Evolutionary conservation across 2,329 filamentous ascomycete genomes (phyloP), one percentile per base, ranked within the genome.

Genomic region (Claviceps cyperi): DNA sequence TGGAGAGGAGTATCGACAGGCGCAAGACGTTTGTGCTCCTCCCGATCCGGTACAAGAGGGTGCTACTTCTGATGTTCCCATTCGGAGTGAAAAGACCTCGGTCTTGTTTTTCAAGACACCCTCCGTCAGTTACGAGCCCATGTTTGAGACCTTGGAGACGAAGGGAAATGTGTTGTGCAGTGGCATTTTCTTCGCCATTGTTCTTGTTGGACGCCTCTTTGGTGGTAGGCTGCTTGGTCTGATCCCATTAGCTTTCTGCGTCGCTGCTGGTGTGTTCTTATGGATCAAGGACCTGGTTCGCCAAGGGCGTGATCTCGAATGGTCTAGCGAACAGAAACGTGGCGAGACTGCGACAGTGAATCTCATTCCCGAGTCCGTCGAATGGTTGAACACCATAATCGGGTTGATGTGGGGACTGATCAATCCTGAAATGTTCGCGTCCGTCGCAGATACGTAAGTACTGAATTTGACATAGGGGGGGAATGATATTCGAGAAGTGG

Each of bases 61-160:
- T 22, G 80, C 83, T 36, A 97, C 91, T 0, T 90, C 87, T 24
- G 92, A 97, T 66, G 89, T 97, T 1, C 92, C 92, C 3, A 94
- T 97, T 52, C 86, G 90, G 61, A 91, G 90, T 59, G 91, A 97
- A 63, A 96, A 92, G 75, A 97, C 92, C 3, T 96, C 95, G 54
- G 83, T 97, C 17, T 76, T 96, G 32, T 97, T 97, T 66, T 91
- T 96, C 65, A 91, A 92, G 15, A 97, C 91, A 0, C 91, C 91
- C 0, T 85, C 84, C 0, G 78, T 95, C 56, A 88, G 83, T 69
- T 95, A 88, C 62, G 87, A 94, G 65, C 88, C 90, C 4, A 94
- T 89, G 77, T 96, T 86, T 63, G 77, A 74, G 19, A 67, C 78
- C 13, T 66, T 96, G 51, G 88, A 97, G 67, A 78, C 79, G 56